Evolutionary conservation across 768 basidiomycete genomes (phyloP).

Genomic region (Pisolithus tinctorius): DNA sequence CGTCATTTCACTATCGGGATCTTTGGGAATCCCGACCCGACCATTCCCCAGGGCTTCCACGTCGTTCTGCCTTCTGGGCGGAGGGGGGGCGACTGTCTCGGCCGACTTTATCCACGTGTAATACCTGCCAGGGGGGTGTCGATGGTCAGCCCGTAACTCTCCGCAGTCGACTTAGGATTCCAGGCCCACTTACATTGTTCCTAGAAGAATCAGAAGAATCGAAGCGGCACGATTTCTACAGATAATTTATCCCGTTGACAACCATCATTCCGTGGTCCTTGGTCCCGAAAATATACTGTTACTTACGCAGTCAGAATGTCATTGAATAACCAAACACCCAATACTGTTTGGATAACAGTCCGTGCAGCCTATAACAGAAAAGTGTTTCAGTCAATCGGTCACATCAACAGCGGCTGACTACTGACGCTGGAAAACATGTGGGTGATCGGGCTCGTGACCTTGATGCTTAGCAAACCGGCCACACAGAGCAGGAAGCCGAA

Average conservation of each 20-base stretch:
- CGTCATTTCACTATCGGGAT: constrained; percentile 10
- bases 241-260: not conserved
- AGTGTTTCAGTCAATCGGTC: constrained; percentile 1
- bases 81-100: constrained; percentile 10
- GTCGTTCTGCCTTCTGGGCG: constrained; percentile 30
- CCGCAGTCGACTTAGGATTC: not conserved
- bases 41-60: constrained; percentile 29
- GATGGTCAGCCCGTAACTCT: not conserved
- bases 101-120: constrained; percentile 48
- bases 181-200: constrained; percentile 50
- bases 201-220: constrained; percentile 59
- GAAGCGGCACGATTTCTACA: constrained; percentile 55
- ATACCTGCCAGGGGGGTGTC: constrained; percentile 28
- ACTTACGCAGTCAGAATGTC: constrained; percentile 70
- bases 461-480: constrained; percentile 74
- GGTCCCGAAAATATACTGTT: not conserved
- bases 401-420: constrained; percentile 8
- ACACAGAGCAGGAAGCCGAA: constrained; percentile 79
- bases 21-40: constrained; percentile 13
- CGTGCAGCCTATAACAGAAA: constrained; percentile 56
- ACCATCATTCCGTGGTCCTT: constrained; percentile 1
- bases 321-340: constrained; percentile 71
- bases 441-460: constrained; percentile 75
- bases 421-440: constrained; percentile 80
- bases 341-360: constrained; percentile 76